Percentiles rank a stretch among this genome's conserved stretches.
Conservation (phyloP, 2,329 filamentous ascomycete species). For the Fusarium vanettenii region DNA sequence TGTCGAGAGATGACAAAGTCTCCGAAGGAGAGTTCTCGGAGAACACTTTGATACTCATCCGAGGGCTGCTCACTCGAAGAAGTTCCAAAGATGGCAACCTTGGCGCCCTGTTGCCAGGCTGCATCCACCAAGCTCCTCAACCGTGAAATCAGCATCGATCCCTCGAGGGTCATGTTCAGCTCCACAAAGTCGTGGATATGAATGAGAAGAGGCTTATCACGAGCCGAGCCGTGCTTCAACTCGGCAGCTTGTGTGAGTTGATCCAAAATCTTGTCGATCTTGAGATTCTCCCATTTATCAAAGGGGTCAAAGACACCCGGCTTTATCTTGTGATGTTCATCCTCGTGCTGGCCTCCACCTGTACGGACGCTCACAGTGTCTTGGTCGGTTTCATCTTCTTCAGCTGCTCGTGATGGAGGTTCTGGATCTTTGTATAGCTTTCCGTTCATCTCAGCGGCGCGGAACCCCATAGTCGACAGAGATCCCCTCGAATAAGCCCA, state of each 20-base stretch:
- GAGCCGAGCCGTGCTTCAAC: constrained; percentile 44
- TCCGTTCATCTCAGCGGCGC: constrained; percentile 65
- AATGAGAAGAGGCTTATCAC: constrained; percentile 71
- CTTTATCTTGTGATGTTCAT: constrained; percentile 58
- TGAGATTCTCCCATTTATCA: constrained; percentile 70
- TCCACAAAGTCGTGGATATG: constrained; percentile 86
- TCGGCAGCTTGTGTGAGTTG: constrained; percentile 64
- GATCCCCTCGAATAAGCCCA: constrained; percentile 59
- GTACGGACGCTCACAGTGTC: constrained; percentile 48
- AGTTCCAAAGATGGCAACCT: constrained; percentile 84
- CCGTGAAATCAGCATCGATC: constrained; percentile 74
- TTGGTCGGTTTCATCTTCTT: constrained; percentile 51
- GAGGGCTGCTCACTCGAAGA: constrained; percentile 67
- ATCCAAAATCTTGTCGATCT: constrained; percentile 68
- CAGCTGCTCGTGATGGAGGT: constrained; percentile 35
- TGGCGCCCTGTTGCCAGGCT: constrained; percentile 76
- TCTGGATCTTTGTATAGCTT: constrained; percentile 62
- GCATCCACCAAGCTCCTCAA: constrained; percentile 79
- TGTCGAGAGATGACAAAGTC: constrained; percentile 56
- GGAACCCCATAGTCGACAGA: constrained; percentile 67
- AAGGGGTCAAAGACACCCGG: constrained; percentile 52
- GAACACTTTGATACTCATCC: constrained; percentile 54
- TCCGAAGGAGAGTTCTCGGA: constrained; percentile 52
- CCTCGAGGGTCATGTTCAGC: constrained; percentile 75
- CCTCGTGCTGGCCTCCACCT: constrained; percentile 49